A percentile compares a stretch with the other conserved stretches of the same genome.
phyloP scores from a whole-genome alignment of 1,284 basidiomycete genomes.

The Ganoderma leucocontextum region DNA sequence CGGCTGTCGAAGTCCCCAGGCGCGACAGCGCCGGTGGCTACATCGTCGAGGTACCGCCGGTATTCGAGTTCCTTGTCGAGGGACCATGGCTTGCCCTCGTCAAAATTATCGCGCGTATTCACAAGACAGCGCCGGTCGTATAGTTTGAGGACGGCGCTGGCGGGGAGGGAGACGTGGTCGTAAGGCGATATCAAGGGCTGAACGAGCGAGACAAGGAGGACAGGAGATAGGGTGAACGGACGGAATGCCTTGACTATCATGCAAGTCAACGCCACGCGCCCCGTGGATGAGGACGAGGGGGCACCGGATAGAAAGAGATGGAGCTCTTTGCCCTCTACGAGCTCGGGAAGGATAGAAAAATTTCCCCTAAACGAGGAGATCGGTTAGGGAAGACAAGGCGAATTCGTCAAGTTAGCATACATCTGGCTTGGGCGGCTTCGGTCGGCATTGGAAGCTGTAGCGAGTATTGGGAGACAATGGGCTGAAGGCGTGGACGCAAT shows the following conservation, averaged over 20 bases:
- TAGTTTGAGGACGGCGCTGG: not conserved
- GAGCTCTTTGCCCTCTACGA: not conserved
- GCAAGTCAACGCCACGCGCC: not conserved
- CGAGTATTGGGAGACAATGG: not conserved
- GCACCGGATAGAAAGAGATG: not conserved
- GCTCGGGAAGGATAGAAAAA: not conserved
- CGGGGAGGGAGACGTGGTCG: not conserved
- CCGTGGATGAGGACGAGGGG: not conserved
- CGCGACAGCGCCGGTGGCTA: not conserved
- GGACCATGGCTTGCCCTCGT: not conserved
- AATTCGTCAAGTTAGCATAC: not conserved
- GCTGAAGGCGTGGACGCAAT: not conserved
- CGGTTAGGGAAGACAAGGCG: not conserved
- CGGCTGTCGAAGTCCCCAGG: not conserved
- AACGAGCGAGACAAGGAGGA: not conserved
- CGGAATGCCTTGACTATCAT: not conserved
- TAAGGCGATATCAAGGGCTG: not conserved
- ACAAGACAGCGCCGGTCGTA: not conserved
- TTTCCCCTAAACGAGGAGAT: not conserved
- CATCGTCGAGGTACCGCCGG: not conserved
- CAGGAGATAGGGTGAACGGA: not conserved
- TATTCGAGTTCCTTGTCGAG: not conserved
- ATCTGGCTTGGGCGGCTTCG: not conserved
- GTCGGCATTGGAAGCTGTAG: not conserved
- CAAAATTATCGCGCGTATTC: not conserved